Percentiles rank a stretch among this genome's conserved stretches.
These are phyloP conservation scores for Euphorbia celastroides DNA, from an alignment of 441 rosid genomes.

Conservation along the genomic window DNA sequence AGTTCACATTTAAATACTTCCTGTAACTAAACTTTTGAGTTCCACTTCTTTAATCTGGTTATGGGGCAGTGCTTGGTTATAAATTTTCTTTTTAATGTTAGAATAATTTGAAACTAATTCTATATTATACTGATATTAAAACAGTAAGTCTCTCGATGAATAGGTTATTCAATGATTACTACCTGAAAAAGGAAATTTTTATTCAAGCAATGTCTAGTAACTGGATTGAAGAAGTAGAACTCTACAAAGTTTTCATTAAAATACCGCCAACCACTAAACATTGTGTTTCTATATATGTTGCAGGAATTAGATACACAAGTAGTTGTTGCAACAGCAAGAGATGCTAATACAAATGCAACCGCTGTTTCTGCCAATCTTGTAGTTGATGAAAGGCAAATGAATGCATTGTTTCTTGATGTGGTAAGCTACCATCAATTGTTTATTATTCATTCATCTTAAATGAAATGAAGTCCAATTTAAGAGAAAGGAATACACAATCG, in stretches of 20 bases:
- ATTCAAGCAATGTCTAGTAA: no score
- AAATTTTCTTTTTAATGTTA: neutral
- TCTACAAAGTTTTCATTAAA: no score
- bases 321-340: slow-evolving; percentile 81
- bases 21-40: neutral
- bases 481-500: neutral
- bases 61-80: neutral
- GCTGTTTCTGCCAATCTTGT: slow-evolving; percentile 85
- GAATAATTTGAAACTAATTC: no score
- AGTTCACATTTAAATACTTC: neutral
- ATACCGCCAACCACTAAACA: no score
- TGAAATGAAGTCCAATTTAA: neutral
- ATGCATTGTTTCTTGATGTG: slow-evolving; percentile 93
- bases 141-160: no score
- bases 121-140: no score
- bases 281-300: slow-evolving; percentile 5
- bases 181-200: no score
- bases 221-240: no score
- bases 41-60: neutral
- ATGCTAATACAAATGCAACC: slow-evolving; percentile 50
- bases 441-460: neutral
- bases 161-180: no score
- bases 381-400: slow-evolving; percentile 96
- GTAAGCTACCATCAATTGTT: slow-evolving; percentile 39
- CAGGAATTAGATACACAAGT: slow-evolving; percentile 92